These are phyloP conservation scores for Pythium vanterpoolii DNA, from an alignment of 352 stramenopile genomes.

Conservation along the genomic window DNA sequence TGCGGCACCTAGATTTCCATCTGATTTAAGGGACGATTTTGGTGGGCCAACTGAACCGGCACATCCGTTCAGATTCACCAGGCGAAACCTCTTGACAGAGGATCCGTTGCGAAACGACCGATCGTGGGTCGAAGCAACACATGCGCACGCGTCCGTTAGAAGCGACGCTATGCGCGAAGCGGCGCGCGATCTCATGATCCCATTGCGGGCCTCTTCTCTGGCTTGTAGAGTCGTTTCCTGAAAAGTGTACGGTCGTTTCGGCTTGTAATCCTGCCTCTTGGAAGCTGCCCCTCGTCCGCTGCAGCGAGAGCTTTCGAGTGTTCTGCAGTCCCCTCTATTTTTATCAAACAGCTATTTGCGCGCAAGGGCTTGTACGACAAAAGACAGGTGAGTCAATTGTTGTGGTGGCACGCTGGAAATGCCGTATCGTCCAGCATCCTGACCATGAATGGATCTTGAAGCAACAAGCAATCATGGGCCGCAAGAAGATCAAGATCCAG, in stretches of 20 bases:
- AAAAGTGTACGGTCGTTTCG: slow-evolving; percentile 8
- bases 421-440: background rate
- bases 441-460: background rate
- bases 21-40: background rate
- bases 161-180: slow-evolving; percentile 9
- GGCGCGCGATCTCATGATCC: slow-evolving; percentile 1
- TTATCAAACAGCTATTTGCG: slow-evolving; percentile 27
- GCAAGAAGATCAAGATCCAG: slow-evolving; percentile 90
- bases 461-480: slow-evolving; percentile 42
- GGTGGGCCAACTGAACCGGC: background rate
- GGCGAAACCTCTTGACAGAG: background rate
- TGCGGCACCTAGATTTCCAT: background rate
- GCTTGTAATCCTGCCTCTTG: background rate
- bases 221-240: slow-evolving; percentile 1
- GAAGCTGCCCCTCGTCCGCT: background rate
- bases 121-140: background rate
- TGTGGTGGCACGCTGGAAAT: background rate
- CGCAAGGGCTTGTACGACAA: slow-evolving; percentile 10
- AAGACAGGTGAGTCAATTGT: slow-evolving; percentile 6
- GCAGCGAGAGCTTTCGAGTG: background rate
- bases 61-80: background rate
- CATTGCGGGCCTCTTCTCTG: background rate
- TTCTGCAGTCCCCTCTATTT: slow-evolving; percentile 18
- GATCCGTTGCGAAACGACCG: slow-evolving; percentile 8
- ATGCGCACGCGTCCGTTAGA: slow-evolving; percentile 10